These are phyloP conservation scores for Williopsis jadinii DNA, from an alignment of 1,139 yeast genomes.

Conservation along the genomic window DNA sequence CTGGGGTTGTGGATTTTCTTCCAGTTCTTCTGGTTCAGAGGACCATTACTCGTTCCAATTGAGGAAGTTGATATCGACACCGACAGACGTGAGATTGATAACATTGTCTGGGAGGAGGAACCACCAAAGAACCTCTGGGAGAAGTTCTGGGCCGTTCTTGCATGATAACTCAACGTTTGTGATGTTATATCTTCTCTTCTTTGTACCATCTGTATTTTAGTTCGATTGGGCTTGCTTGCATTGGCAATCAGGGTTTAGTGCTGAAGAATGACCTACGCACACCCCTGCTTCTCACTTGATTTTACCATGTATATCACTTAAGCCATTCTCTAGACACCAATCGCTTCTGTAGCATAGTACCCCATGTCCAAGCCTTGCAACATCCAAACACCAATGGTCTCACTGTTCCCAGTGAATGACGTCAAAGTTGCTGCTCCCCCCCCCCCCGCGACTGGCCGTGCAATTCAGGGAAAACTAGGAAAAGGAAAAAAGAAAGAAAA, in stretches of 20 bases:
- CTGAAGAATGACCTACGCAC: background rate
- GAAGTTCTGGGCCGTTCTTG: slow-evolving; percentile 37
- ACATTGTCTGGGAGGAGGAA: slow-evolving; percentile 46
- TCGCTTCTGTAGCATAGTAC: too few relatives aligned
- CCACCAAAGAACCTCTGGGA: slow-evolving; percentile 49
- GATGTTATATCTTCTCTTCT: background rate
- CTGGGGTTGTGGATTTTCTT: slow-evolving; percentile 42
- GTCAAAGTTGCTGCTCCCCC: too few relatives aligned
- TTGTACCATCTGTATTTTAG: slow-evolving; percentile 8
- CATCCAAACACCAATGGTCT: too few relatives aligned
- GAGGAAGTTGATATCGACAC: slow-evolving; percentile 57
- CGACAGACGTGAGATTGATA: slow-evolving; percentile 56
- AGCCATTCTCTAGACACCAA: too few relatives aligned
- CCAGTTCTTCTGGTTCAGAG: slow-evolving; percentile 43
- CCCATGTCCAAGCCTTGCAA: too few relatives aligned
- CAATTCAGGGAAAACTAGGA: too few relatives aligned
- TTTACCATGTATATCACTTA: too few relatives aligned
- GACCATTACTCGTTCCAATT: slow-evolving; percentile 33
- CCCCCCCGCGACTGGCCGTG: too few relatives aligned
- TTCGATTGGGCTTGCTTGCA: background rate
- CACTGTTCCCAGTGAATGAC: too few relatives aligned
- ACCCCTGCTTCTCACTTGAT: too few relatives aligned
- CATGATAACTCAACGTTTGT: slow-evolving; percentile 27
- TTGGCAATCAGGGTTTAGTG: background rate
- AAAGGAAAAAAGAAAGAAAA: too few relatives aligned